Percentiles rank a stretch among this genome's conserved stretches.
These are phyloP conservation scores for Tetradesmus obliquus DNA, from an alignment of 139 green algal genomes.

Conservation along the genomic window DNA sequence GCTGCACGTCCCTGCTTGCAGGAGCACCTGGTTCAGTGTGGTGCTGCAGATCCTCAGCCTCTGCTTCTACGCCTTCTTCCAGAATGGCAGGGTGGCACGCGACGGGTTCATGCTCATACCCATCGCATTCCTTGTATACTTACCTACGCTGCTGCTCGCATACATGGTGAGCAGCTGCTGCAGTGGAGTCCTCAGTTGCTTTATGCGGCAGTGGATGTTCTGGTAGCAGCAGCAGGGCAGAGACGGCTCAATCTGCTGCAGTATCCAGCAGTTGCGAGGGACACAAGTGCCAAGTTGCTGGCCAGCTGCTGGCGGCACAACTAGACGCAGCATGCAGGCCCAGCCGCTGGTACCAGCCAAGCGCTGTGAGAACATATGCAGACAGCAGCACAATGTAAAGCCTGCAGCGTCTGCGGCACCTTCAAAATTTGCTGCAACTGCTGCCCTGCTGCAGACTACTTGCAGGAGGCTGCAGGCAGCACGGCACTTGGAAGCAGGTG, in stretches of 20 bases:
- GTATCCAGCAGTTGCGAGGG: not conserved
- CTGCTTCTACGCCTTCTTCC: constrained; percentile 22
- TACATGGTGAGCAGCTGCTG: constrained; percentile 22
- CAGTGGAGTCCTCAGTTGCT: not conserved
- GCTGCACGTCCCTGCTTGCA: not conserved
- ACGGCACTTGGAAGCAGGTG: constrained; percentile 21
- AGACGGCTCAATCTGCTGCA: not conserved
- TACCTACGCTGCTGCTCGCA: not conserved
- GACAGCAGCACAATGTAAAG: not conserved
- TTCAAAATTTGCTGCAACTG: not conserved
- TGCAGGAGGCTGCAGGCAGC: constrained; percentile 1
- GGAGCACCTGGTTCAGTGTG: constrained; percentile 22
- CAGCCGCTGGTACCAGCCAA: not conserved
- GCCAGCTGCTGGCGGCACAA: not conserved
- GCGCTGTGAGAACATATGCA: not conserved
- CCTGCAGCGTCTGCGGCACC: not conserved
- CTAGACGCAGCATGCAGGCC: not conserved
- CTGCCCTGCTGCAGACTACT: constrained; percentile 4
- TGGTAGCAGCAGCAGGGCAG: not conserved
- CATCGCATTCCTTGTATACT: not conserved
- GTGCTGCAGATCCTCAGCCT: constrained; percentile 17
- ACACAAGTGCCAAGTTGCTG: not conserved
- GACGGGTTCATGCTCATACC: constrained; percentile 6
- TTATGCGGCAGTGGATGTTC: not conserved
- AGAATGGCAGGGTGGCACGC: not conserved